Evolutionary conservation across 768 basidiomycete genomes (phyloP).

Genomic region (Pisolithus microcarpus): DNA sequence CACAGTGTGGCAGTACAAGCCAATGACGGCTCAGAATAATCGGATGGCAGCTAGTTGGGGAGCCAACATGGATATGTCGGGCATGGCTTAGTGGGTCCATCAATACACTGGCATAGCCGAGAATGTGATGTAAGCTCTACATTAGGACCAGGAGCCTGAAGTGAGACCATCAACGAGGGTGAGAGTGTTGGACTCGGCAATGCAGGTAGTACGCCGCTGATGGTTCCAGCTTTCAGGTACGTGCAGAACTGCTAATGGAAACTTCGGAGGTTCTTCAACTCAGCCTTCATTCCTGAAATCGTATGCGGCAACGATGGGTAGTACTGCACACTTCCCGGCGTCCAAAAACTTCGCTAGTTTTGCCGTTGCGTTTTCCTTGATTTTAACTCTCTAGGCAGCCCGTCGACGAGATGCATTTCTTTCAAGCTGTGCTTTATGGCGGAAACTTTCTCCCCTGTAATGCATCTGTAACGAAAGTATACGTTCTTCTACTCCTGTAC

Average conservation of each 20-base stretch:
- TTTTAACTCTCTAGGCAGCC: neutral
- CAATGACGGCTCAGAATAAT: constrained; percentile 40
- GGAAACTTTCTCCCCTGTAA: too few relatives aligned
- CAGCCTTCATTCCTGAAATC: constrained; percentile 8
- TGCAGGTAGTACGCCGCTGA: constrained; percentile 39
- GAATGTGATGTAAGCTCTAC: constrained; percentile 41
- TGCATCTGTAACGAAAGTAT: too few relatives aligned
- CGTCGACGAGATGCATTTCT: too few relatives aligned
- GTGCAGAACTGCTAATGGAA: constrained; percentile 31
- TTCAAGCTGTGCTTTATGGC: too few relatives aligned
- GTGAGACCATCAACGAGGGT: constrained; percentile 38
- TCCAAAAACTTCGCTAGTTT: constrained; percentile 46
- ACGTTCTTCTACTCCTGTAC: too few relatives aligned
- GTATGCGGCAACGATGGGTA: constrained; percentile 24
- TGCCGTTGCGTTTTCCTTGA: constrained; percentile 37
- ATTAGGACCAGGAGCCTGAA: constrained; percentile 2
- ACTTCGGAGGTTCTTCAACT: constrained; percentile 20
- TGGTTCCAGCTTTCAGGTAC: constrained; percentile 47
- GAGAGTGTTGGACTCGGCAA: constrained; percentile 46
- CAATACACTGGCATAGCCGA: constrained; percentile 33
- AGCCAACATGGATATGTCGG: neutral
- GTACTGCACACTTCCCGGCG: constrained; percentile 41
- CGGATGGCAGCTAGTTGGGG: neutral
- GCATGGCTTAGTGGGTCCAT: constrained; percentile 37
- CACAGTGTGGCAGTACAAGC: constrained; percentile 48